Evolutionary conservation across 192 early-diverging fungal species (phyloP).

Genomic region (Gonapodya sp.): DNA sequence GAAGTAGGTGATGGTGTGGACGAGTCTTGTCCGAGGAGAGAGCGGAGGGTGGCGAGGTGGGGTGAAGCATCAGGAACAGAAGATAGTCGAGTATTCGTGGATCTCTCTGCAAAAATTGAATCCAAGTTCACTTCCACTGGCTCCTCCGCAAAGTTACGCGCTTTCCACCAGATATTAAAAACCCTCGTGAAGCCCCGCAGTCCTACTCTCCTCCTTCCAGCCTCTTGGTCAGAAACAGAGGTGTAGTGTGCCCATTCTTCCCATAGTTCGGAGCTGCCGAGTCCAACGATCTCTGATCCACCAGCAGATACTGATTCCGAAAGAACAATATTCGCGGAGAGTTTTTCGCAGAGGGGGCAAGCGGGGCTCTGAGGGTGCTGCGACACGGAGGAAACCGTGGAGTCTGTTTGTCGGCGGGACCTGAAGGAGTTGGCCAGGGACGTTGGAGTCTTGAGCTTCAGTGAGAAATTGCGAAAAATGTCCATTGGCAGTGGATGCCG

Average conservation of each 20-base stretch:
- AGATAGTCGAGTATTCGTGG: too few species aligned
- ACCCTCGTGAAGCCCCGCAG: not conserved
- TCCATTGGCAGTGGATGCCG: not conserved
- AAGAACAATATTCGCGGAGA: not conserved
- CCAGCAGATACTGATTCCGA: not conserved
- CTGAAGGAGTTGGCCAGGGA: not conserved
- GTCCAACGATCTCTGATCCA: not conserved
- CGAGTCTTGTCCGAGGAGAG: not conserved
- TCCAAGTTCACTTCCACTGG: not conserved
- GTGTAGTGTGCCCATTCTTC: not conserved
- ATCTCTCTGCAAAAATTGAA: not conserved
- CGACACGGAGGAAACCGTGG: not conserved
- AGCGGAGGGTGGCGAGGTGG: not conserved
- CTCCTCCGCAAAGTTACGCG: not conserved
- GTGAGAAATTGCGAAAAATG: not conserved
- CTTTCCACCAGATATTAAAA: not conserved
- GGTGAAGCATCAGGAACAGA: not conserved
- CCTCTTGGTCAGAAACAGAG: not conserved
- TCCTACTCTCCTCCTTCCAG: not conserved
- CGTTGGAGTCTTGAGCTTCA: not conserved
- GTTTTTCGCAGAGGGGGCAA: not conserved
- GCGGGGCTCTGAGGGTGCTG: not conserved
- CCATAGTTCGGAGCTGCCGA: not conserved
- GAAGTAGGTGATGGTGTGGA: not conserved
- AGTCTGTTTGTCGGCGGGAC: not conserved